phyloP scores from a whole-genome alignment of 2,329 filamentous ascomycete genomes.

The Cordyceps militaris region DNA sequence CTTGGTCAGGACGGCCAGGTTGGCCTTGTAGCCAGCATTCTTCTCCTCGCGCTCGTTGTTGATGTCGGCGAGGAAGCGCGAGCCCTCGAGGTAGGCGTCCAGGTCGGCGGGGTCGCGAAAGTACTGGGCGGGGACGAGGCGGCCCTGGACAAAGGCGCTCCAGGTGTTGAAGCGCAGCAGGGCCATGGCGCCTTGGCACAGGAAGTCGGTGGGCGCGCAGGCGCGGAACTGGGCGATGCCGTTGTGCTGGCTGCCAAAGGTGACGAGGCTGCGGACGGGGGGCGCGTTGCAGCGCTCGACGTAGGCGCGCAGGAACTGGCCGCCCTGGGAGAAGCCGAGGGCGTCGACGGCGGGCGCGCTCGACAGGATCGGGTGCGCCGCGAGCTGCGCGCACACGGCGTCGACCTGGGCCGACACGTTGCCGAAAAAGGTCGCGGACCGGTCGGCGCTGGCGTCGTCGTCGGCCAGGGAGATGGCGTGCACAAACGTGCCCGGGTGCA shows the following conservation, averaged over 20 bases:
- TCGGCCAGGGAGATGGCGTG: conserved; percentile 70
- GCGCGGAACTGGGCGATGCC: conserved; percentile 78
- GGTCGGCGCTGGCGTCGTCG: conserved; percentile 60
- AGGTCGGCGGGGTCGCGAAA: conserved; percentile 63
- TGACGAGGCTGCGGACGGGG: conserved; percentile 70
- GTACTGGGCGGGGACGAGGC: conserved; percentile 90
- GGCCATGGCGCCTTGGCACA: conserved; percentile 75
- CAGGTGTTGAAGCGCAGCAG: conserved; percentile 76
- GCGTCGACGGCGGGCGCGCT: conserved; percentile 81
- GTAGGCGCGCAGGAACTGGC: conserved; percentile 89
- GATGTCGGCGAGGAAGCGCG: conserved; percentile 88
- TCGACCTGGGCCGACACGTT: conserved; percentile 76
- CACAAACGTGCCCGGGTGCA: conserved; percentile 77
- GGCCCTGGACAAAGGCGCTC: conserved; percentile 67
- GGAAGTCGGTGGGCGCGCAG: conserved; percentile 65
- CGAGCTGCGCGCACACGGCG: conserved; percentile 69
- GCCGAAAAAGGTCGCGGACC: conserved; percentile 80
- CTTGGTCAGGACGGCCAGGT: conserved; percentile 62
- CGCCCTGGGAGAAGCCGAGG: conserved; percentile 90
- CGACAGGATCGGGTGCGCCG: conserved; percentile 69
- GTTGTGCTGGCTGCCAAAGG: conserved; percentile 87
- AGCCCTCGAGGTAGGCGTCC: conserved; percentile 67
- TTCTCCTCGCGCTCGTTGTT: conserved; percentile 82
- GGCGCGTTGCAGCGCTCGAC: conserved; percentile 78
- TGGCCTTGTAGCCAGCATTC: conserved; percentile 65